A percentile compares a stretch with the other conserved stretches of the same genome.
phyloP scores from a whole-genome alignment of 441 rosid species.

The Arabidopsis hybrid region DNA sequence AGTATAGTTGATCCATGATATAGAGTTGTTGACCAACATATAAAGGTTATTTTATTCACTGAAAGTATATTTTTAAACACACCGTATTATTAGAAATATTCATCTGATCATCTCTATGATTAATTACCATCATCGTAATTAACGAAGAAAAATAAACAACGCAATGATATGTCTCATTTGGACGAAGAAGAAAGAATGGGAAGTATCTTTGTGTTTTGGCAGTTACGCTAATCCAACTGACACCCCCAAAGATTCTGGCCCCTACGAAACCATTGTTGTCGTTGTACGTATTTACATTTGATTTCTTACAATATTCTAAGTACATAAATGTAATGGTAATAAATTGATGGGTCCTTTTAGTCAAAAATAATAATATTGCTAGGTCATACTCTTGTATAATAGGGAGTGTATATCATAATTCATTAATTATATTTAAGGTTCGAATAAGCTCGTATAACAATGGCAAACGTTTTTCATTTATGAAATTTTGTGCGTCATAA shows the following conservation, averaged over 20 bases:
- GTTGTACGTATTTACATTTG: not conserved
- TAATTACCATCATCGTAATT: constrained; percentile 1
- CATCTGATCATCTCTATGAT: not conserved
- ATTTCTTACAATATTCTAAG: not conserved
- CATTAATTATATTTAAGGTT: not conserved
- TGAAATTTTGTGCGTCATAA: constrained; percentile 13
- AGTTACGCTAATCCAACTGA: constrained; percentile 35
- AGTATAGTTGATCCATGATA: not conserved
- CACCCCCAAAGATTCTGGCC: constrained; percentile 37
- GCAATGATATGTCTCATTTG: not conserved
- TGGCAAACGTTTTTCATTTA: constrained; percentile 5
- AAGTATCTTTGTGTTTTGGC: constrained; percentile 40
- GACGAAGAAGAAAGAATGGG: constrained; percentile 6
- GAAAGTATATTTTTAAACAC: not conserved
- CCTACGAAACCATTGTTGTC: constrained; percentile 18
- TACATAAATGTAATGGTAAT: not conserved
- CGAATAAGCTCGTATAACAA: not conserved
- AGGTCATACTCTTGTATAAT: not conserved
- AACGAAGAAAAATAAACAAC: constrained; percentile 27
- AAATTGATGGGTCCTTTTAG: not conserved
- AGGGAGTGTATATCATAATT: no score
- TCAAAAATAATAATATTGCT: not conserved
- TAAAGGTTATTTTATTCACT: not conserved
- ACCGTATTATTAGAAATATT: not conserved
- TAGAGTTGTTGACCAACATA: constrained; percentile 16